Percentiles rank a stretch among this genome's conserved stretches.
Conservation (phyloP, 805 yeast genomes). For the Torulaspora quercuum region DNA sequence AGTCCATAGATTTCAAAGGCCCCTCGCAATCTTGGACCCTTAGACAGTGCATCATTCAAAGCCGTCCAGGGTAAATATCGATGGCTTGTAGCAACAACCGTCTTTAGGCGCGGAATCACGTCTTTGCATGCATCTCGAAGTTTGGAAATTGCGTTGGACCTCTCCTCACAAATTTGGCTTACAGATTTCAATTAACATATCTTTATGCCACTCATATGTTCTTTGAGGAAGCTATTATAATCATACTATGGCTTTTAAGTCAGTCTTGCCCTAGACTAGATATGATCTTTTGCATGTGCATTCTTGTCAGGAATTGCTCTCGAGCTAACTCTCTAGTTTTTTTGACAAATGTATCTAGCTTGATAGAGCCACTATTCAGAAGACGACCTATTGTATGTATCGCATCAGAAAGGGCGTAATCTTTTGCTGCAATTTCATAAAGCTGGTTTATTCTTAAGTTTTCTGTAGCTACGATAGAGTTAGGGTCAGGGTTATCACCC, state of each 20-base stretch:
- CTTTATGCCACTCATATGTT: too few relatives aligned
- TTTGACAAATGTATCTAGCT: constrained; percentile 31
- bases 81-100: too few relatives aligned
- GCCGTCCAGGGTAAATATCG: too few relatives aligned
- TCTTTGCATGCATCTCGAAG: too few relatives aligned
- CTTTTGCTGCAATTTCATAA: constrained; percentile 52
- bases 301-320: constrained; percentile 56
- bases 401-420: constrained; percentile 69
- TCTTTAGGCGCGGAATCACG: too few relatives aligned
- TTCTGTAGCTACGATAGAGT: constrained; percentile 47
- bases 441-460: constrained; percentile 53
- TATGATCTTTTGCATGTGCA: constrained; percentile 43
- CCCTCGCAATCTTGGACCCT: too few relatives aligned
- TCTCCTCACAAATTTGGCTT: too few relatives aligned
- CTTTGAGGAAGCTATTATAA: too few relatives aligned
- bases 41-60: too few relatives aligned
- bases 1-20: too few relatives aligned
- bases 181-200: too few relatives aligned
- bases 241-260: neutral
- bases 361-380: constrained; percentile 20
- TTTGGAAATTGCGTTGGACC: too few relatives aligned
- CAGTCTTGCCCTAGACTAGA: neutral
- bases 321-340: constrained; percentile 56
- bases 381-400: constrained; percentile 44
- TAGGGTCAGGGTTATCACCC: constrained; percentile 38